phyloP scores from a whole-genome alignment of 2,329 filamentous ascomycete genomes.

The Xylaria polymorpha region DNA sequence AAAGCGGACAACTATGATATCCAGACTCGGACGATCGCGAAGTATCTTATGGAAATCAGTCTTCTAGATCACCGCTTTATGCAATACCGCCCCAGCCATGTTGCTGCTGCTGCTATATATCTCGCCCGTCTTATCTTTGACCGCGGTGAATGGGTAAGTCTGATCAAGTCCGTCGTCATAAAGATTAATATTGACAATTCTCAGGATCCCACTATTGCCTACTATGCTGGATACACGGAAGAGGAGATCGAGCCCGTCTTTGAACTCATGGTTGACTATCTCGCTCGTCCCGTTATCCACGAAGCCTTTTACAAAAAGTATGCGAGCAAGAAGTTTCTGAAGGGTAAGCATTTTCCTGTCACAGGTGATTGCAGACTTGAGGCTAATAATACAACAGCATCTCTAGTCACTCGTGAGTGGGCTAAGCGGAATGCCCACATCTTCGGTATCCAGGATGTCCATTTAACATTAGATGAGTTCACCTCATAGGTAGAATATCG shows the following conservation, averaged over 20 bases:
- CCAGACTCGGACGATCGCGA: slow-evolving; percentile 94
- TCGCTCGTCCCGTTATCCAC: slow-evolving; percentile 88
- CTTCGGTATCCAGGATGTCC: slow-evolving; percentile 65
- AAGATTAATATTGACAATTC: slow-evolving; percentile 45
- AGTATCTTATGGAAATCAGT: slow-evolving; percentile 98
- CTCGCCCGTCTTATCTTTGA: slow-evolving; percentile 90
- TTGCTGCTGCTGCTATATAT: slow-evolving; percentile 95
- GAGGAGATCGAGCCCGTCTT: slow-evolving; percentile 94
- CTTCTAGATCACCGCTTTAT: slow-evolving; percentile 96
- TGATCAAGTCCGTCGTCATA: background rate
- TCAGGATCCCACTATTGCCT: slow-evolving; percentile 83
- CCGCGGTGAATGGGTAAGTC: slow-evolving; percentile 87
- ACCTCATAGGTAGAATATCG: slow-evolving; percentile 41
- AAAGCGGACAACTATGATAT: slow-evolving; percentile 99
- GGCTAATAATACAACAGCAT: slow-evolving; percentile 68
- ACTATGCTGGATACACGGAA: slow-evolving; percentile 94
- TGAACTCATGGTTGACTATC: slow-evolving; percentile 95
- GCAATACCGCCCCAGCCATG: slow-evolving; percentile 85
- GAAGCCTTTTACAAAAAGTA: slow-evolving; percentile 99
- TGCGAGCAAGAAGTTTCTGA: slow-evolving; percentile 98
- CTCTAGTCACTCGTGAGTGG: slow-evolving; percentile 91
- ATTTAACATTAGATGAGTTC: slow-evolving; percentile 63
- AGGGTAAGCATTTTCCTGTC: slow-evolving; percentile 72
- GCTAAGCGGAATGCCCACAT: slow-evolving; percentile 79
- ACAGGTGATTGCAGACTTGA: background rate